Conservation (phyloP, 2,329 filamentous ascomycete species). For the Pestalotiopsis sp. region DNA sequence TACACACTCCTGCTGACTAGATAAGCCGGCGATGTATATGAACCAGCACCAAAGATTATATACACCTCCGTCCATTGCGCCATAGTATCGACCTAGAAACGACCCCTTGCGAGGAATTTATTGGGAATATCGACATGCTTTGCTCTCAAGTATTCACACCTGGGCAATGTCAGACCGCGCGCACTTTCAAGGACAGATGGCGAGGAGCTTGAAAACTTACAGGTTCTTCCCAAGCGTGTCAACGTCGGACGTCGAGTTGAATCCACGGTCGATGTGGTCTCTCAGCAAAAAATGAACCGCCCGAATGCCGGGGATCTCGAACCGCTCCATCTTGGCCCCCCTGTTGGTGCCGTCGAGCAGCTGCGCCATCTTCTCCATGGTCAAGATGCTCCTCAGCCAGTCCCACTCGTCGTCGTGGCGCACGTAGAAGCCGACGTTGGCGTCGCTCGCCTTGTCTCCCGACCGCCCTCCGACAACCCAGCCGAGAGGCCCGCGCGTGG, state of each 20-base stretch:
- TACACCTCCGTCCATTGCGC: neutral
- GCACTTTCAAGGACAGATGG: neutral
- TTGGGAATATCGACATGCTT: slow-evolving; percentile 47
- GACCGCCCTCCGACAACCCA: slow-evolving; percentile 34
- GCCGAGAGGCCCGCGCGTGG: slow-evolving; percentile 29
- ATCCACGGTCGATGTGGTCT: slow-evolving; percentile 47
- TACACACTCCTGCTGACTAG: too few relatives aligned
- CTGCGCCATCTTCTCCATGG: neutral
- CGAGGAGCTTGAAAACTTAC: neutral
- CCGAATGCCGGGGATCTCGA: slow-evolving; percentile 13
- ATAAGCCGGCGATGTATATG: too few relatives aligned
- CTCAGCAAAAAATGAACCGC: slow-evolving; percentile 42
- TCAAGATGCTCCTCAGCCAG: slow-evolving; percentile 18
- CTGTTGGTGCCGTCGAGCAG: slow-evolving; percentile 13
- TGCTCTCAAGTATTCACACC: slow-evolving; percentile 45
- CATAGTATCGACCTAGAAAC: neutral
- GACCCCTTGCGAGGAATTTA: slow-evolving; percentile 42
- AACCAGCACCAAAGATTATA: too few relatives aligned
- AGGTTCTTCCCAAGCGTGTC: slow-evolving; percentile 46
- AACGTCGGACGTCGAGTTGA: slow-evolving; percentile 43
- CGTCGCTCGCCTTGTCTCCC: slow-evolving; percentile 20
- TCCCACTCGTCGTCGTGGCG: slow-evolving; percentile 22
- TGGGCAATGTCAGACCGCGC: slow-evolving; percentile 25
- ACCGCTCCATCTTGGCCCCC: slow-evolving; percentile 17
- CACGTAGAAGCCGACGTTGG: slow-evolving; percentile 26